These are phyloP conservation scores for Fusarium chuoi DNA, from an alignment of 2,329 filamentous ascomycete genomes.

Conservation along the genomic window DNA sequence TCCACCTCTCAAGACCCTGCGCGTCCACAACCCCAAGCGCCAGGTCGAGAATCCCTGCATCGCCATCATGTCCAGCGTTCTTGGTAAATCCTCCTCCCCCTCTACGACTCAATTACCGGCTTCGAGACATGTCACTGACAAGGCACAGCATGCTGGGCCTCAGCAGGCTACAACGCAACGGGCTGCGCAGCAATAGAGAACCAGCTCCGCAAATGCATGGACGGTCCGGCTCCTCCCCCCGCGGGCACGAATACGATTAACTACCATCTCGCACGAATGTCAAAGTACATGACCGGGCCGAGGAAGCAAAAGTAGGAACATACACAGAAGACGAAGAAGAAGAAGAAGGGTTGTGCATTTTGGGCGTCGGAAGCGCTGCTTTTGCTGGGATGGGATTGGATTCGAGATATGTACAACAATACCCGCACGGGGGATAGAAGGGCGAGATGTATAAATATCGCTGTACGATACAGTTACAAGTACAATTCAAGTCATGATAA, in stretches of 20 bases:
- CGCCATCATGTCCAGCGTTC: conserved; percentile 66
- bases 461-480: conserved; percentile 44
- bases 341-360: conserved; percentile 18
- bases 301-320: conserved; percentile 47
- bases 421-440: conserved; percentile 8
- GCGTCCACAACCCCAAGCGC: conserved; percentile 64
- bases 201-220: conserved; percentile 78
- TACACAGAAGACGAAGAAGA: neutral
- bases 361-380: conserved; percentile 39
- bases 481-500: conserved; percentile 27
- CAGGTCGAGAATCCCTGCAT: conserved; percentile 63
- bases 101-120: neutral
- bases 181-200: conserved; percentile 70
- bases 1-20: conserved; percentile 65
- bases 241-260: conserved; percentile 82
- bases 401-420: conserved; percentile 37
- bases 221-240: conserved; percentile 69
- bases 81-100: conserved; percentile 54
- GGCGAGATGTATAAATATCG: conserved; percentile 38
- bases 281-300: conserved; percentile 70
- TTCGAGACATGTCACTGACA: neutral
- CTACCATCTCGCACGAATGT: conserved; percentile 86
- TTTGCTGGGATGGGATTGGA: conserved; percentile 24
- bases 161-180: conserved; percentile 73
- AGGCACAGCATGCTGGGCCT: conserved; percentile 81